Conservation (phyloP, 2,329 filamentous ascomycete species). For the Pseudogymnoascus sp. region DNA sequence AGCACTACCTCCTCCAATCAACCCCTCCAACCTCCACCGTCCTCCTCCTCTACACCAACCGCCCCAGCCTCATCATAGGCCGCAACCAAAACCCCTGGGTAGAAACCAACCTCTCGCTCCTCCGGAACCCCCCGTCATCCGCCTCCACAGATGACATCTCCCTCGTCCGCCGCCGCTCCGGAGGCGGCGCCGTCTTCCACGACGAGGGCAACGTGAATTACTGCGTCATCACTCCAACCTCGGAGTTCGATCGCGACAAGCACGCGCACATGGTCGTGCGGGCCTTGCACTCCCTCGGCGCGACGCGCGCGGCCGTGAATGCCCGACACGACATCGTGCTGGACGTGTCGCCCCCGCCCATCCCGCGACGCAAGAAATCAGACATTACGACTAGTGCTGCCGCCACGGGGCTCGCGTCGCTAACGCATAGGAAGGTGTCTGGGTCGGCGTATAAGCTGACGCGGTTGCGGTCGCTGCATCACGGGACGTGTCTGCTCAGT, state of each 20-base stretch:
- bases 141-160: slow-evolving; percentile 30
- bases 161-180: slow-evolving; percentile 76
- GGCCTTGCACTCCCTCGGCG: slow-evolving; percentile 58
- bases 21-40: slow-evolving; percentile 65
- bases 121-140: slow-evolving; percentile 30
- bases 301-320: slow-evolving; percentile 64
- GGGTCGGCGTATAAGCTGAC: slow-evolving; percentile 95
- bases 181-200: slow-evolving; percentile 91
- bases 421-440: slow-evolving; percentile 65
- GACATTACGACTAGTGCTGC: neutral
- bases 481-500: slow-evolving; percentile 79
- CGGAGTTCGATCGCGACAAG: slow-evolving; percentile 70
- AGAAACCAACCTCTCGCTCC: slow-evolving; percentile 66
- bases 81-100: slow-evolving; percentile 98
- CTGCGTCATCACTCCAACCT: slow-evolving; percentile 76
- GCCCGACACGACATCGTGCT: slow-evolving; percentile 89
- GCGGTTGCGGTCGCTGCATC: slow-evolving; percentile 71
- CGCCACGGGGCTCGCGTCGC: neutral
- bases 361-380: neutral
- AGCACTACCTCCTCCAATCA: slow-evolving; percentile 78
- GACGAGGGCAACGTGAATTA: slow-evolving; percentile 92
- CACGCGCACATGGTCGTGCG: slow-evolving; percentile 89
- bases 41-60: slow-evolving; percentile 82
- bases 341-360: slow-evolving; percentile 34
- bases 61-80: slow-evolving; percentile 81